Evolutionary conservation across 2,329 filamentous ascomycete genomes (phyloP).

Genomic region (Lachnum nothofagi): DNA sequence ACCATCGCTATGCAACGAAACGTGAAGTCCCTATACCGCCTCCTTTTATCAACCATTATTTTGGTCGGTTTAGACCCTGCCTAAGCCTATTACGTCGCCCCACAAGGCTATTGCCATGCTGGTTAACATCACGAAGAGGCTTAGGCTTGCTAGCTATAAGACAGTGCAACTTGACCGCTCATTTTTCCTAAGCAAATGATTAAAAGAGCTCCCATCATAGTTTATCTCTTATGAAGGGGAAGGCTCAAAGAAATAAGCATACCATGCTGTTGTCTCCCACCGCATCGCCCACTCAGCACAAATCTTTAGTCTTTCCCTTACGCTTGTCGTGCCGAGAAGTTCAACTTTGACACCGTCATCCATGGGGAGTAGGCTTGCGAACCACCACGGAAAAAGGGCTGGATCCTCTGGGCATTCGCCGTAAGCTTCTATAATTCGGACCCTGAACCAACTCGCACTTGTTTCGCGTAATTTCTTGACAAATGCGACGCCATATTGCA

Average conservation of each 20-base stretch:
- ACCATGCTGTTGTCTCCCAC: conserved; percentile 26
- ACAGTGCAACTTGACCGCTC: background rate
- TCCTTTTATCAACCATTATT: too few relatives aligned
- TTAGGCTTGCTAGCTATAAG: conserved; percentile 1
- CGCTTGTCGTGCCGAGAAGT: conserved; percentile 67
- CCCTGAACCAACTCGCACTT: conserved; percentile 70
- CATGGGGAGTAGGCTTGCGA: conserved; percentile 75
- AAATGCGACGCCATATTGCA: conserved; percentile 62
- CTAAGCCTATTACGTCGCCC: background rate
- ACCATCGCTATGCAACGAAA: too few relatives aligned
- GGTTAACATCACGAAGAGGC: background rate
- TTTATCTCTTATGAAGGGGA: background rate
- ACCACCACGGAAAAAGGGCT: conserved; percentile 81
- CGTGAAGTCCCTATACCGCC: too few relatives aligned
- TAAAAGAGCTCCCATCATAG: background rate
- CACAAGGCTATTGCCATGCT: background rate
- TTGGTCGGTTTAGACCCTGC: too few relatives aligned
- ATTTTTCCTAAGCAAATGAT: background rate
- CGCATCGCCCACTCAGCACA: conserved; percentile 72
- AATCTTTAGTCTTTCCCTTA: conserved; percentile 76
- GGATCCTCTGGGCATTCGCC: conserved; percentile 71
- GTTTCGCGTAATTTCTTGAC: conserved; percentile 62
- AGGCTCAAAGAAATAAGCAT: conserved; percentile 9
- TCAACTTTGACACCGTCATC: conserved; percentile 74
- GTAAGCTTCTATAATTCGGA: conserved; percentile 67